These are phyloP conservation scores for Rhododendron simsii DNA, from an alignment of 148 eudicot species.

Conservation along the genomic window DNA sequence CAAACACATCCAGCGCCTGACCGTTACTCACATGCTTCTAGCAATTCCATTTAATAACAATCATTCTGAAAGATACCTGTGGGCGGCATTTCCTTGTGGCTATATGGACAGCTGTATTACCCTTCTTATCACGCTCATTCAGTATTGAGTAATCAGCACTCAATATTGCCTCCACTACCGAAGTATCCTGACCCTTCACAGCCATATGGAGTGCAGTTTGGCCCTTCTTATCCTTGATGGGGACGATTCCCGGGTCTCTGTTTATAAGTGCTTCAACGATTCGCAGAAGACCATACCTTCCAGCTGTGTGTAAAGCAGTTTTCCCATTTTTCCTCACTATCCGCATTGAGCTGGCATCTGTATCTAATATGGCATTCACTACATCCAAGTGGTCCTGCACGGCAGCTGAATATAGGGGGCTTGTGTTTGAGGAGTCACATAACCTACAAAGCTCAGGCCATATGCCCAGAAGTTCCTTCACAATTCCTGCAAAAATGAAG, in stretches of 20 bases:
- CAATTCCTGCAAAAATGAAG: constrained; percentile 43
- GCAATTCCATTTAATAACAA: not conserved
- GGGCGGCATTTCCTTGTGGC: constrained; percentile 81
- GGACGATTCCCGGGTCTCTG: constrained; percentile 56
- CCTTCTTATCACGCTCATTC: constrained; percentile 89
- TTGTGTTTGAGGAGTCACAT: constrained; percentile 68
- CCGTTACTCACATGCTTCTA: not conserved
- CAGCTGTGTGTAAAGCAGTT: constrained; percentile 79
- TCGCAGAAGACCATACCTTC: constrained; percentile 59
- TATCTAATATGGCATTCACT: constrained; percentile 66
- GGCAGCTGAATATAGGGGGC: constrained; percentile 89
- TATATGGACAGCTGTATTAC: constrained; percentile 79
- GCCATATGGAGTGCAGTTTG: constrained; percentile 98
- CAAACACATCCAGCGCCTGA: not conserved
- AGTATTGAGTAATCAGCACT: constrained; percentile 67
- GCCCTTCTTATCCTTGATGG: constrained; percentile 84
- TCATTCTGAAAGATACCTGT: constrained; percentile 41
- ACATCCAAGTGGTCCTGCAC: constrained; percentile 66
- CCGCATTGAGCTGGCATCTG: constrained; percentile 40
- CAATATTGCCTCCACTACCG: constrained; percentile 62
- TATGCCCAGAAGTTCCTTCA: constrained; percentile 43
- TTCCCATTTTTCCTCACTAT: constrained; percentile 89
- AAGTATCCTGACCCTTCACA: constrained; percentile 78
- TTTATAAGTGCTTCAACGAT: constrained; percentile 61
- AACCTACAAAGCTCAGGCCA: constrained; percentile 77